Evolutionary conservation across 2,329 filamentous ascomycete species (phyloP).

Genomic region (Fusarium fujikuroi): DNA sequence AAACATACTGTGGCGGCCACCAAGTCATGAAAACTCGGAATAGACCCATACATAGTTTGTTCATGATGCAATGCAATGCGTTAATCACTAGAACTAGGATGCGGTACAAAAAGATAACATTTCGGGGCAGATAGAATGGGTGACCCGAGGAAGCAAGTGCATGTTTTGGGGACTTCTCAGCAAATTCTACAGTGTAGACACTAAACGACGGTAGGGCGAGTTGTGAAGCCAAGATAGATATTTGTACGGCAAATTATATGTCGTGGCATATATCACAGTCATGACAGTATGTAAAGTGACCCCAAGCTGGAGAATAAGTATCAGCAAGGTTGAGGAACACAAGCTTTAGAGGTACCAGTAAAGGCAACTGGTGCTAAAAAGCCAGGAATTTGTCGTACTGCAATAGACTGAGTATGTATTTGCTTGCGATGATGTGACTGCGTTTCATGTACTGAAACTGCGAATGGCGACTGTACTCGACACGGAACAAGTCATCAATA

Average conservation of each 20-base stretch:
- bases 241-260: too few relatives aligned
- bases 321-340: not conserved
- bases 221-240: not conserved
- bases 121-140: too few relatives aligned
- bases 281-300: not conserved
- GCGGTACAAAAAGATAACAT: not conserved
- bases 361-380: not conserved
- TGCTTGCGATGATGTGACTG: not conserved
- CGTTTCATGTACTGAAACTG: not conserved
- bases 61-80: not conserved
- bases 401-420: not conserved
- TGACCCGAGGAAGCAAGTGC: not conserved
- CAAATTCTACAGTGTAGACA: not conserved
- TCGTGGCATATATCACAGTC: not conserved
- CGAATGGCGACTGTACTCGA: not conserved
- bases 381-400: not conserved
- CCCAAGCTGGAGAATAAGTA: not conserved
- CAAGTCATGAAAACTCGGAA: not conserved
- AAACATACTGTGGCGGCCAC: not conserved
- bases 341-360: not conserved
- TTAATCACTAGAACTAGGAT: not conserved
- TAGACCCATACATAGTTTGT: not conserved
- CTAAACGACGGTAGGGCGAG: not conserved
- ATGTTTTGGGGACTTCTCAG: not conserved
- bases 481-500: not conserved